Conservation (phyloP, 345 rosid genomes). For the Heritiera littoralis region DNA sequence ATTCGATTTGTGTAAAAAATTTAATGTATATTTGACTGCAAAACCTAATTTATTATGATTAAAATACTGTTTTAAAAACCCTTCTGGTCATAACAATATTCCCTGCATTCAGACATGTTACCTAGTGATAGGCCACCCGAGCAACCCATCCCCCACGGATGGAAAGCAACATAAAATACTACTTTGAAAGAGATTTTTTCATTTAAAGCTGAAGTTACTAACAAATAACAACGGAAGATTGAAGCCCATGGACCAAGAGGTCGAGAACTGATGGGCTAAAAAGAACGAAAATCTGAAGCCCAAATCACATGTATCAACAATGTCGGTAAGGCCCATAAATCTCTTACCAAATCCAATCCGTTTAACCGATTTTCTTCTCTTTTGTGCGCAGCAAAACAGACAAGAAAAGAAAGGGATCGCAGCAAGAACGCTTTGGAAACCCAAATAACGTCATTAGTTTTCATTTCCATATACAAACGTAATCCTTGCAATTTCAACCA, state of each 20-base stretch:
- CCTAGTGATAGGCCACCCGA: no score
- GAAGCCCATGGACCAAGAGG: background rate
- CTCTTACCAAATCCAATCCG: background rate
- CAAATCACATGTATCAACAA: background rate
- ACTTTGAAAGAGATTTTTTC: no score
- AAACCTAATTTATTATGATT: no score
- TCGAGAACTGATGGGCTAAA: background rate
- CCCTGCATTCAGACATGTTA: no score
- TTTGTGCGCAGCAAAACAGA: background rate
- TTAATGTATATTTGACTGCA: no score
- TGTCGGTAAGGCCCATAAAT: background rate
- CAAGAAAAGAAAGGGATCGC: constrained; percentile 8
- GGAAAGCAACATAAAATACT: no score
- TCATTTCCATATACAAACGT: background rate
- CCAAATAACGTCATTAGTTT: background rate
- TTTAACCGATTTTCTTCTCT: background rate
- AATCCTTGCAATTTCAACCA: background rate
- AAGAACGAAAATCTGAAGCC: background rate
- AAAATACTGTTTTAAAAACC: no score
- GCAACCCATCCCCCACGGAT: no score
- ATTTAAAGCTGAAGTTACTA: no score
- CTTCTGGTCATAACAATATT: no score
- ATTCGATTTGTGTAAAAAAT: no score
- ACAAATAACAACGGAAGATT: no score
- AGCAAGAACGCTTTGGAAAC: background rate